A percentile compares a stretch with the other conserved stretches of the same genome.
Conservation (phyloP, 345 rosid species). For the Syzygium aromaticum region DNA sequence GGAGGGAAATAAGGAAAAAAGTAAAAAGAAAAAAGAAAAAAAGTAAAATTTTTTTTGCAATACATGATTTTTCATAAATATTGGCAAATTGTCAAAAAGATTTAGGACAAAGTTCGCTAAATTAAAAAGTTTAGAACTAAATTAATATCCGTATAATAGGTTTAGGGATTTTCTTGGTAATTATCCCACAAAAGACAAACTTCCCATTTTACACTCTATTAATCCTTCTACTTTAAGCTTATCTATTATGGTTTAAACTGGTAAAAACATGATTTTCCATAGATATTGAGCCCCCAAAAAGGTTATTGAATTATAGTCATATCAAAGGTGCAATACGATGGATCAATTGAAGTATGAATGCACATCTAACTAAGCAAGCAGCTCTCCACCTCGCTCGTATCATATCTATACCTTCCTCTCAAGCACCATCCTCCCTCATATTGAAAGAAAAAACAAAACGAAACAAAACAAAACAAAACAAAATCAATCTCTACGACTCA, state of each 20-base stretch:
- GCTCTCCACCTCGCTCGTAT: too few species aligned
- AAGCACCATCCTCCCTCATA: not conserved
- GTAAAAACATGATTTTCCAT: not conserved
- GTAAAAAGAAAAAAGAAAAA: not conserved
- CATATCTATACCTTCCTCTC: not conserved
- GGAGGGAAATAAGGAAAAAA: not conserved
- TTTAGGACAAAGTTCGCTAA: rapidly evolving
- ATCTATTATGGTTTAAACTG: not conserved
- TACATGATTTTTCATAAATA: too few species aligned
- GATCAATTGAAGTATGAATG: not conserved
- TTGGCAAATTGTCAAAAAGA: not conserved
- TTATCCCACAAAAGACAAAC: not conserved
- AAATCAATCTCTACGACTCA: not conserved
- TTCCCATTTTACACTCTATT: not conserved
- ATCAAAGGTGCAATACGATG: not conserved
- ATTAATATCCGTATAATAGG: rapidly evolving
- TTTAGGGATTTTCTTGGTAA: not conserved
- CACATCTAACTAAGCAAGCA: not conserved
- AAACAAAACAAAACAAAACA: not conserved
- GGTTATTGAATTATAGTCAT: not conserved
- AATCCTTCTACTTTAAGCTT: not conserved
- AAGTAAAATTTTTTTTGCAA: not conserved
- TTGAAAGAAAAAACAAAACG: not conserved
- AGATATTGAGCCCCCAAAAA: not conserved
- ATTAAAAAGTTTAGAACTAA: not conserved